These are phyloP conservation scores for Venturia effusa DNA, from an alignment of 2,329 filamentous ascomycete species.

Conservation along the genomic window DNA sequence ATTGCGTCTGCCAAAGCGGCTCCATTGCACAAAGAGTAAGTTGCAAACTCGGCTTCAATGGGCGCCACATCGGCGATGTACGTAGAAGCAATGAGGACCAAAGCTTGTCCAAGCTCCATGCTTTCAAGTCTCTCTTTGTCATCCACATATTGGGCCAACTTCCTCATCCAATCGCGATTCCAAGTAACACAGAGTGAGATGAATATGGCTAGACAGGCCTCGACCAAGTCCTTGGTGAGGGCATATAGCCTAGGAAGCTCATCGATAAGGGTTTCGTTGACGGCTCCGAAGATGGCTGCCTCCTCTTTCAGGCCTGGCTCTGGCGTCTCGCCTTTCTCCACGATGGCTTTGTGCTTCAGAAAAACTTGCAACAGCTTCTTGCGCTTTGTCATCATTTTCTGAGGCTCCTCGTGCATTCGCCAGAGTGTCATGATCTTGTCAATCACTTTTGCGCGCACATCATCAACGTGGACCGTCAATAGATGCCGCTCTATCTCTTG, in stretches of 20 bases:
- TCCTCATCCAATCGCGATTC: slow-evolving; percentile 75
- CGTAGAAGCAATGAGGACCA: not conserved
- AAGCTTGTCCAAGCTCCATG: slow-evolving; percentile 15
- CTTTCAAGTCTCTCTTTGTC: slow-evolving; percentile 36
- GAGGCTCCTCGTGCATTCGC: slow-evolving; percentile 71
- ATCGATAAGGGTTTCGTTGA: slow-evolving; percentile 88
- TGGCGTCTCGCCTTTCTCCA: slow-evolving; percentile 70
- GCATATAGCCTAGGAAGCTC: slow-evolving; percentile 77
- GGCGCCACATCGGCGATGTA: slow-evolving; percentile 2
- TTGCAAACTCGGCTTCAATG: not conserved
- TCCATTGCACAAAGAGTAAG: slow-evolving; percentile 26
- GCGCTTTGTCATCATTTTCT: slow-evolving; percentile 85
- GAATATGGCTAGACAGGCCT: slow-evolving; percentile 72
- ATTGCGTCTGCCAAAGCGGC: slow-evolving; percentile 47
- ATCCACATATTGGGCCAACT: slow-evolving; percentile 64
- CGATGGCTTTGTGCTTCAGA: slow-evolving; percentile 66
- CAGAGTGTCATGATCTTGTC: slow-evolving; percentile 72
- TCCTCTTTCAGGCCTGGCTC: slow-evolving; percentile 77
- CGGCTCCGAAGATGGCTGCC: slow-evolving; percentile 77
- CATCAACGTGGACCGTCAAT: slow-evolving; percentile 67
- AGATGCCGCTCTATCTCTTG: slow-evolving; percentile 75
- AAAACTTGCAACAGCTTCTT: slow-evolving; percentile 88
- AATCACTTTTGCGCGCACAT: slow-evolving; percentile 52
- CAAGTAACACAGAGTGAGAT: slow-evolving; percentile 75
- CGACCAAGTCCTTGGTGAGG: slow-evolving; percentile 73